These are phyloP conservation scores for Suhomyces yuchorum DNA, from an alignment of 1,139 yeast species.

Conservation along the genomic window DNA sequence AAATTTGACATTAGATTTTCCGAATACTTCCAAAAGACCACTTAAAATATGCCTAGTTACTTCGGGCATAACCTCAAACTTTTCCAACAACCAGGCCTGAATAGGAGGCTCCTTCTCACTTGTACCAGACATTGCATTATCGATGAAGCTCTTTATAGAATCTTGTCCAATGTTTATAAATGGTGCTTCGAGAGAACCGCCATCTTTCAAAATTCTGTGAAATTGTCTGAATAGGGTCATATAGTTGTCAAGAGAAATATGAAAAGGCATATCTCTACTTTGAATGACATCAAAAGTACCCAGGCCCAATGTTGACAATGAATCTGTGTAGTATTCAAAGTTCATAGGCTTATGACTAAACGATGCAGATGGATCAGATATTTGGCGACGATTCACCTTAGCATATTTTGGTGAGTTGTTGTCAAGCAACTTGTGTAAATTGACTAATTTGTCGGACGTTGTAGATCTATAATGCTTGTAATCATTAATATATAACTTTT, in stretches of 20 bases:
- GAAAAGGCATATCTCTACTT: slow-evolving; percentile 38
- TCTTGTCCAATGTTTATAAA: slow-evolving; percentile 22
- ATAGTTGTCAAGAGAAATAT: slow-evolving; percentile 31
- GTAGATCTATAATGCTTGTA: slow-evolving; percentile 28
- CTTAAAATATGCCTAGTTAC: slow-evolving; percentile 27
- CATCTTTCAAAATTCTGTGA: slow-evolving; percentile 38
- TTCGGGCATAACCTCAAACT: slow-evolving; percentile 31
- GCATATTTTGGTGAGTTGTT: slow-evolving; percentile 25
- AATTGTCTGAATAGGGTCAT: slow-evolving; percentile 35
- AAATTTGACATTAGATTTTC: slow-evolving; percentile 36
- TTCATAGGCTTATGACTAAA: slow-evolving; percentile 37
- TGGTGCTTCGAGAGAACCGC: slow-evolving; percentile 41
- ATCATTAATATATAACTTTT: slow-evolving; percentile 30
- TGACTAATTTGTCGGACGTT: slow-evolving; percentile 32
- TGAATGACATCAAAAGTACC: slow-evolving; percentile 42
- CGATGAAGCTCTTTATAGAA: slow-evolving; percentile 14
- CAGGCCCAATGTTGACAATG: slow-evolving; percentile 32
- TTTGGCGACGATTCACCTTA: slow-evolving; percentile 14
- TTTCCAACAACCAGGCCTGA: slow-evolving; percentile 9
- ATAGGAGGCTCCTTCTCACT: slow-evolving; percentile 1
- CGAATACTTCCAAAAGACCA: slow-evolving; percentile 34
- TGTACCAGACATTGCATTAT: slow-evolving; percentile 3
- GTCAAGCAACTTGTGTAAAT: slow-evolving; percentile 29
- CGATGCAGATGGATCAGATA: slow-evolving; percentile 24
- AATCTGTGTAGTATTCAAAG: slow-evolving; percentile 36